Evolutionary conservation across 169 alveolate genomes (phyloP).

Genomic region (Sarcocystis neurona): DNA sequence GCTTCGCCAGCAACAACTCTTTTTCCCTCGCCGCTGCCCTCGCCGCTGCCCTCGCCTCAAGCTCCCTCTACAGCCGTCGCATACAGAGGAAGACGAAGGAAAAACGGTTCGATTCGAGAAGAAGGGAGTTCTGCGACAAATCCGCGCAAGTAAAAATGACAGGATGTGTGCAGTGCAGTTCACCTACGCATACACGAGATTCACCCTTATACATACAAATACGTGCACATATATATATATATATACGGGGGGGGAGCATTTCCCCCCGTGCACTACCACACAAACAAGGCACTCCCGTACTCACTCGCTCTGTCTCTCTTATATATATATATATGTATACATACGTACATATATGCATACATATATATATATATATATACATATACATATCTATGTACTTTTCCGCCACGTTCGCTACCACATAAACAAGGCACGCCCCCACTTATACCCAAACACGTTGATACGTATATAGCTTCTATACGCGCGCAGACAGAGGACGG

Average conservation of each 20-base stretch:
- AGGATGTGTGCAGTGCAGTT: background rate
- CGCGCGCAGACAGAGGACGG: background rate
- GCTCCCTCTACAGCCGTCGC: too few relatives aligned
- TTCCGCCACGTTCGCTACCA: background rate
- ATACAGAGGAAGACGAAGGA: too few relatives aligned
- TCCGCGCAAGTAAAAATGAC: too few relatives aligned
- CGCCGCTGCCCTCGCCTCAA: too few relatives aligned
- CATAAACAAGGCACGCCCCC: background rate
- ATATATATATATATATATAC: background rate
- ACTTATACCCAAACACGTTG: background rate
- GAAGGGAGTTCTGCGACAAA: too few relatives aligned
- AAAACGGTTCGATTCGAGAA: too few relatives aligned
- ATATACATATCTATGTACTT: background rate
- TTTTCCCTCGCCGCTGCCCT: too few relatives aligned
- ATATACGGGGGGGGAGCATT: too few relatives aligned
- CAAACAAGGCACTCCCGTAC: background rate
- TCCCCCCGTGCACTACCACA: background rate
- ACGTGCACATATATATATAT: too few relatives aligned
- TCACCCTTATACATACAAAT: too few relatives aligned
- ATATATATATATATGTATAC: background rate
- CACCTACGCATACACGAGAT: background rate
- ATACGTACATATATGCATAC: background rate
- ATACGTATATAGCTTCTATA: background rate
- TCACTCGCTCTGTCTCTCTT: background rate
- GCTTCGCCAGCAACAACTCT: too few relatives aligned